phyloP scores from a whole-genome alignment of 257 asterid species.

The Gardenia jasminoides region DNA sequence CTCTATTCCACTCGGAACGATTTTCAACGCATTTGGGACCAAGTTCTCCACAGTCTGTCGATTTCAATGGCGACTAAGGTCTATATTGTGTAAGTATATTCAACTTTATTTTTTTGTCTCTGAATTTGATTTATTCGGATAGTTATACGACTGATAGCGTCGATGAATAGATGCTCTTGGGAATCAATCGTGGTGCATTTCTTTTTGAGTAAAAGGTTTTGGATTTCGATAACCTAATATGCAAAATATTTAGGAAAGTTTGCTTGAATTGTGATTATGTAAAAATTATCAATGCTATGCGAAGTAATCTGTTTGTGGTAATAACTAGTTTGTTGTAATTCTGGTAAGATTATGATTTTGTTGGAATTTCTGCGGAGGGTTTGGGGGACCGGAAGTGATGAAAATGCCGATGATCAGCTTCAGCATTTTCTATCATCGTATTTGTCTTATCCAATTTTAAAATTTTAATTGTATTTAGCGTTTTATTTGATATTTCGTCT shows the following conservation, averaged over 20 bases:
- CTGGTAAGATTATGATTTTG: not conserved
- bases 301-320: not conserved
- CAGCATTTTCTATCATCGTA: not conserved
- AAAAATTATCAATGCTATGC: not conserved
- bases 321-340: not conserved
- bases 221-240: not conserved
- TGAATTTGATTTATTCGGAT: not conserved
- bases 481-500: not conserved
- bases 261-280: not conserved
- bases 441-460: not conserved
- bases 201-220: not conserved
- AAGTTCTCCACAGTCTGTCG: not conserved
- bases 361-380: not conserved
- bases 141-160: not conserved
- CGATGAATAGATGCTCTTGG: not conserved
- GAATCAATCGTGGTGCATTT: not conserved
- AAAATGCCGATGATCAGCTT: conserved; percentile 1
- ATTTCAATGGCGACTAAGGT: conserved; percentile 61
- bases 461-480: not conserved
- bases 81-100: conserved; percentile 60
- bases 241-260: not conserved
- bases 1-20: not conserved
- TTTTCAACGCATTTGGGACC: conserved; percentile 2
- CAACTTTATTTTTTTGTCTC: not conserved
- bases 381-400: not conserved